phyloP scores from a whole-genome alignment of 345 rosid species.

The Aquilaria malaccensis region DNA sequence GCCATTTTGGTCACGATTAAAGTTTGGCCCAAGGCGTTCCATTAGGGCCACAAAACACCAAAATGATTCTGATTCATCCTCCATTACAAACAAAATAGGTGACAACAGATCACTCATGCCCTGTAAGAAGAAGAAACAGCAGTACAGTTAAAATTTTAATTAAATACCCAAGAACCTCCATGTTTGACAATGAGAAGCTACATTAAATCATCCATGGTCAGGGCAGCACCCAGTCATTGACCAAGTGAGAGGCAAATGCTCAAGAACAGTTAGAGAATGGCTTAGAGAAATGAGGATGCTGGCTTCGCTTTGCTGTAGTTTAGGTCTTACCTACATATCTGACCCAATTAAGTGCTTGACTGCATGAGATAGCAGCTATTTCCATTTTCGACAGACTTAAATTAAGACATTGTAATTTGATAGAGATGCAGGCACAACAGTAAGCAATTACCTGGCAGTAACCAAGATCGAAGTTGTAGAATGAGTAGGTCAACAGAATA shows the following conservation, averaged over 20 bases:
- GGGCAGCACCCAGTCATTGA: too few relatives aligned
- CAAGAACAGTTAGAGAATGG: too few relatives aligned
- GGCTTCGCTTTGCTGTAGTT: too few relatives aligned
- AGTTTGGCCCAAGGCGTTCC: constrained; percentile 99
- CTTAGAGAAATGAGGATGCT: too few relatives aligned
- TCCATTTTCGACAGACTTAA: too few relatives aligned
- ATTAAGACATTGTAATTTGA: too few relatives aligned
- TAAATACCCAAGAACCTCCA: neutral
- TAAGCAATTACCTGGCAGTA: constrained; percentile 83
- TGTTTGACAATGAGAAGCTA: neutral
- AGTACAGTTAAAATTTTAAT: neutral
- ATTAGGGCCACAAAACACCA: constrained; percentile 95
- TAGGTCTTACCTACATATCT: too few relatives aligned
- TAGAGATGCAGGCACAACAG: neutral
- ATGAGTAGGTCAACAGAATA: constrained; percentile 83
- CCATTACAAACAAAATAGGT: constrained; percentile 84
- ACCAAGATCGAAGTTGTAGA: constrained; percentile 96
- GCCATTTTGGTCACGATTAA: constrained; percentile 95
- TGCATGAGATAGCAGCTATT: too few relatives aligned
- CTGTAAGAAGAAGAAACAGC: constrained; percentile 29
- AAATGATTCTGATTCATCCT: constrained; percentile 86
- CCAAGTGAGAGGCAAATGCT: too few relatives aligned
- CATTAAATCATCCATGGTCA: neutral
- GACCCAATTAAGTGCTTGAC: too few relatives aligned
- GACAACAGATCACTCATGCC: constrained; percentile 97